phyloP scores from a whole-genome alignment of 2,329 filamentous ascomycete species.

The Pyrenochaeta sp. region DNA sequence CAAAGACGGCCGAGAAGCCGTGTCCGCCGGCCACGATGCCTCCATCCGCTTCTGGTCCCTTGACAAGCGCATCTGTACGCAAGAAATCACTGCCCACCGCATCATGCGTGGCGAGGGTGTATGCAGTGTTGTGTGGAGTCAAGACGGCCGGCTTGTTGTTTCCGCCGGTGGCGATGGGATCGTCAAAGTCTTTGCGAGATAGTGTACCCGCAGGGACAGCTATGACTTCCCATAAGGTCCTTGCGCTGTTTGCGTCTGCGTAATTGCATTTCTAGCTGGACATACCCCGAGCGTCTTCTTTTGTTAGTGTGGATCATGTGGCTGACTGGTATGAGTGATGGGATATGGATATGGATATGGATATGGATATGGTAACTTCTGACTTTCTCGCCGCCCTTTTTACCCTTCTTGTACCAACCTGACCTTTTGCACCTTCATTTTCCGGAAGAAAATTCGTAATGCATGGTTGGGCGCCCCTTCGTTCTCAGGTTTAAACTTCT shows the following conservation, averaged over 20 bases:
- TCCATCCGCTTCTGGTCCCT: conserved; percentile 96
- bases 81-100: conserved; percentile 92
- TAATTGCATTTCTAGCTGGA: conserved; percentile 31
- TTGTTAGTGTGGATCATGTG: conserved; percentile 4
- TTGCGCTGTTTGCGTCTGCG: conserved; percentile 12
- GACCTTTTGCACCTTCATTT: conserved; percentile 3
- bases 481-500: conserved; percentile 1
- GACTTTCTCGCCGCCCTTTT: conserved; percentile 8
- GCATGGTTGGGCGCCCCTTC: conserved; percentile 12
- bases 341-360: conserved; percentile 19
- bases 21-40: conserved; percentile 95
- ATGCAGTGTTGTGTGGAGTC: conserved; percentile 93
- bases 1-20: conserved; percentile 91
- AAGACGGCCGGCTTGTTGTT: conserved; percentile 93
- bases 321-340: conserved; percentile 20
- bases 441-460: conserved; percentile 1
- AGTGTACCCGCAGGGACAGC: conserved; percentile 19
- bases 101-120: conserved; percentile 97
- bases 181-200: conserved; percentile 81
- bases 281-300: conserved; percentile 18
- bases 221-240: conserved; percentile 15
- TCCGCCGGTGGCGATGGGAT: conserved; percentile 94
- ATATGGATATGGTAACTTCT: conserved; percentile 24
- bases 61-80: conserved; percentile 92
- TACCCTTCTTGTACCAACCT: conserved; percentile 19